Conservation (phyloP, 257 asterid genomes). For the Solanum lycopersicoides region DNA sequence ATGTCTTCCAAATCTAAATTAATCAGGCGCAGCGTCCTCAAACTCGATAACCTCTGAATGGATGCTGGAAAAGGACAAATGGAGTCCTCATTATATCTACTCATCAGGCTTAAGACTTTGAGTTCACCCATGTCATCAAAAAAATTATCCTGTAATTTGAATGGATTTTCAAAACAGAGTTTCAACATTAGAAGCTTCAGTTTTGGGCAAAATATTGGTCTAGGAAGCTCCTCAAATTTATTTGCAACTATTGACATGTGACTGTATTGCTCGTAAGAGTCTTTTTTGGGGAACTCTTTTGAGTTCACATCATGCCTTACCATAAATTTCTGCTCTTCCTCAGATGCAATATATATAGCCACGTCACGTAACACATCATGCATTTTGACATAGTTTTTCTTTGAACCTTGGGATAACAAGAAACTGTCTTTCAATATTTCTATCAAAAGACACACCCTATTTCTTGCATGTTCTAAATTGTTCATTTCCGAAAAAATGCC, state of each 20-base stretch:
- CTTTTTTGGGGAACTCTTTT: neutral
- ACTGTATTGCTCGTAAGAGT: neutral
- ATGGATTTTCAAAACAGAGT: fast-evolving
- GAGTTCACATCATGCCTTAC: neutral
- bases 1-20: neutral
- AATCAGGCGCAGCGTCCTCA: neutral
- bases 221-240: neutral
- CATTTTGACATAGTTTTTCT: too few species aligned
- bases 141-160: neutral
- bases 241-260: neutral
- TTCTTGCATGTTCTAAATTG: too few species aligned
- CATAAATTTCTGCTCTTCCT: neutral
- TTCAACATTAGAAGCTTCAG: neutral
- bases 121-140: neutral
- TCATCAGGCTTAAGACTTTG: neutral
- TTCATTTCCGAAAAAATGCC: too few species aligned
- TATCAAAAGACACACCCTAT: too few species aligned
- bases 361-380: slow-evolving; percentile 4
- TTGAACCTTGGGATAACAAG: too few species aligned
- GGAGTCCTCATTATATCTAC: neutral
- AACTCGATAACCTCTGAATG: neutral
- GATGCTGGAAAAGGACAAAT: neutral
- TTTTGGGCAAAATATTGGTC: neutral
- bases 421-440: too few species aligned
- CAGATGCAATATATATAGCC: neutral